Evolutionary conservation across 2,329 filamentous ascomycete species (phyloP), one percentile per base, ranked within the genome.

Genomic region (Aureobasidium sp.): DNA sequence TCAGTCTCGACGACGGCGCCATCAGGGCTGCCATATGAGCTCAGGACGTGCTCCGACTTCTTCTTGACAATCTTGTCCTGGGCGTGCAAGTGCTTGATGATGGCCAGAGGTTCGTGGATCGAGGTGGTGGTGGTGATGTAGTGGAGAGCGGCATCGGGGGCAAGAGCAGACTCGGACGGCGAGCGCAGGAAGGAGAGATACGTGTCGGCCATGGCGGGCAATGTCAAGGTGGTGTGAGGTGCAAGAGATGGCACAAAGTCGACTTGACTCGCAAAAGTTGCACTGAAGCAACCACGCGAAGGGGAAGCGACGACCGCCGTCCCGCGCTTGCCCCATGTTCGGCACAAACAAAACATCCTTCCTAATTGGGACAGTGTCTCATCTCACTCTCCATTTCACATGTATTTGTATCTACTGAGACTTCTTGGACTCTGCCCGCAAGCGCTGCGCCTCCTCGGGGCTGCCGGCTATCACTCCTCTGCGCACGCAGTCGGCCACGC

Each of bases 101-200:
- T 89, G 41, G 88, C 81, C 48, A 83, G 78, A 41, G 85, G 70
- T 61, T 88, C 83, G 57, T 78, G 76, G 66, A 94, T 76, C 59
- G 81, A 81, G 29, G 84, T 89, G 11, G 90, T 85, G 6, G 91
- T 95, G 53, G 90, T 89, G 68, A 97, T 85, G 75, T 97, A 98
- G 75, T 91, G 83, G 61, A 78, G 66, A 11, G 70, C 66, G 42
- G 74, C 74, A 59, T 71, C 67, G 52, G 68, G 67, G 41, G 74
- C 69, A 40, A 78, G 70, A 35, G 67, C 69, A 42, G 65, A 66
- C 44, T 68, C 60, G 53, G 64, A 70, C 16, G 74, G 75, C 49
- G 64, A 66, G 55, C 67, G 68, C 53, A 77, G 64, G 61, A 75
- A 78, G 5, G 64, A 62, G 57, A 71, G 61, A 63, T 77, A 78